These are phyloP conservation scores for Kregervanrija fluxuum DNA, from an alignment of 805 yeast genomes.

Conservation along the genomic window DNA sequence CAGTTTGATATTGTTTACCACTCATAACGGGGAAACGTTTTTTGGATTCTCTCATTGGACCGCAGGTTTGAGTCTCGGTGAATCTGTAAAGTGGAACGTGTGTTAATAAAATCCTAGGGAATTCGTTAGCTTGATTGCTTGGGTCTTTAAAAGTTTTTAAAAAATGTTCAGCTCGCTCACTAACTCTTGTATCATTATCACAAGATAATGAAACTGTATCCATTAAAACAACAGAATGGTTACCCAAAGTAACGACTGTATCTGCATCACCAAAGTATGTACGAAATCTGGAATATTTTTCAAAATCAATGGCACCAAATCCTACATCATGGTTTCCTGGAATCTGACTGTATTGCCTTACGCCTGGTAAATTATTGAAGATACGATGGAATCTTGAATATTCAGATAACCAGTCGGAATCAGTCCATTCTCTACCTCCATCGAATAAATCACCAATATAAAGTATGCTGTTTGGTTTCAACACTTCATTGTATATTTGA, in stretches of 20 bases:
- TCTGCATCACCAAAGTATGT: conserved; percentile 69
- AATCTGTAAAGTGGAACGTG: conserved; percentile 87
- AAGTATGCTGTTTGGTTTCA: conserved; percentile 69
- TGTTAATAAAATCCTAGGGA: conserved; percentile 63
- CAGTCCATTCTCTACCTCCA: conserved; percentile 85
- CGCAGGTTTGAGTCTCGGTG: conserved; percentile 59
- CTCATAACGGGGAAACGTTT: conserved; percentile 56
- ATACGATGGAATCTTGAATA: conserved; percentile 58
- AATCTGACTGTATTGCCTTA: conserved; percentile 34
- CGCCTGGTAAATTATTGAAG: conserved; percentile 33
- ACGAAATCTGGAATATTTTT: conserved; percentile 55
- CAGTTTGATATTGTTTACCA: conserved; percentile 89
- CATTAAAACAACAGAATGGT: conserved; percentile 67
- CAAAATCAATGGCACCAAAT: conserved; percentile 62
- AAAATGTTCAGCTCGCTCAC: conserved; percentile 43
- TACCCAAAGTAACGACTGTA: conserved; percentile 45
- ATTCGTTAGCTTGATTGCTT: conserved; percentile 16
- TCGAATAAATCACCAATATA: conserved; percentile 92
- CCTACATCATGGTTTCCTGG: conserved; percentile 99
- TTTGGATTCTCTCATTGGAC: conserved; percentile 64
- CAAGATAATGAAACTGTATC: conserved; percentile 83
- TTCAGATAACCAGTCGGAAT: conserved; percentile 58
- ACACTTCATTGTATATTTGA: conserved; percentile 48
- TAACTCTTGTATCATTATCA: conserved; percentile 36
- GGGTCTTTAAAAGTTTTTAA: conserved; percentile 31